These are phyloP conservation scores for Lactarius hatsudake DNA, from an alignment of 768 basidiomycete genomes.

Conservation along the genomic window DNA sequence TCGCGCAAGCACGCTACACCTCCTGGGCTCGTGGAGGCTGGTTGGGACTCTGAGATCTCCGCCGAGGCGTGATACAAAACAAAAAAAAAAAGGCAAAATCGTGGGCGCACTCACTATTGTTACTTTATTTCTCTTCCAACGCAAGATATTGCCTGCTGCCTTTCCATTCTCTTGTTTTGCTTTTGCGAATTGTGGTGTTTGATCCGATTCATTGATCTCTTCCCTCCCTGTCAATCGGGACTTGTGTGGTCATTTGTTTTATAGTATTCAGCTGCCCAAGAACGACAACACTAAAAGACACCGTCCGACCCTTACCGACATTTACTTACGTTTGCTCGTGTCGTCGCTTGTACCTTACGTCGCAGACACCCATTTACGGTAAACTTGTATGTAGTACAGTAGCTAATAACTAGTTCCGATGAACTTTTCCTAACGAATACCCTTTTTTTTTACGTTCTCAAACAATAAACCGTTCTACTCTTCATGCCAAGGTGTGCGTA, in stretches of 20 bases:
- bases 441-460: slow-evolving; percentile 15
- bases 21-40: slow-evolving; percentile 20
- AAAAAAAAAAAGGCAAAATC: neutral
- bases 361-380: slow-evolving; percentile 15
- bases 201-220: slow-evolving; percentile 14
- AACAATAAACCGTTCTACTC: neutral
- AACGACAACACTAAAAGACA: slow-evolving; percentile 10
- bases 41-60: slow-evolving; percentile 26
- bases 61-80: slow-evolving; percentile 11
- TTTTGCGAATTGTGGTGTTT: slow-evolving; percentile 6
- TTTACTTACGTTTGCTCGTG: slow-evolving; percentile 16
- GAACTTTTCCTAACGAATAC: slow-evolving; percentile 8
- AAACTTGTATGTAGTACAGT: slow-evolving; percentile 26
- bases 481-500: neutral
- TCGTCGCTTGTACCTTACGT: slow-evolving; percentile 25
- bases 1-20: slow-evolving; percentile 13
- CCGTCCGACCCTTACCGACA: slow-evolving; percentile 13
- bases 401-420: slow-evolving; percentile 21
- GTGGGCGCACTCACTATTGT: slow-evolving; percentile 2
- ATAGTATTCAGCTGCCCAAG: slow-evolving; percentile 21
- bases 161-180: slow-evolving; percentile 10
- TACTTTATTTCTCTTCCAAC: slow-evolving; percentile 11
- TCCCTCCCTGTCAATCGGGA: slow-evolving; percentile 15
- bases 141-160: slow-evolving; percentile 12
- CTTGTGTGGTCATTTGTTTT: slow-evolving; percentile 13